A percentile compares a stretch with the other conserved stretches of the same genome.
These are phyloP conservation scores for Trichosporon asahii DNA, from an alignment of 1,284 basidiomycete species.

Conservation along the genomic window DNA sequence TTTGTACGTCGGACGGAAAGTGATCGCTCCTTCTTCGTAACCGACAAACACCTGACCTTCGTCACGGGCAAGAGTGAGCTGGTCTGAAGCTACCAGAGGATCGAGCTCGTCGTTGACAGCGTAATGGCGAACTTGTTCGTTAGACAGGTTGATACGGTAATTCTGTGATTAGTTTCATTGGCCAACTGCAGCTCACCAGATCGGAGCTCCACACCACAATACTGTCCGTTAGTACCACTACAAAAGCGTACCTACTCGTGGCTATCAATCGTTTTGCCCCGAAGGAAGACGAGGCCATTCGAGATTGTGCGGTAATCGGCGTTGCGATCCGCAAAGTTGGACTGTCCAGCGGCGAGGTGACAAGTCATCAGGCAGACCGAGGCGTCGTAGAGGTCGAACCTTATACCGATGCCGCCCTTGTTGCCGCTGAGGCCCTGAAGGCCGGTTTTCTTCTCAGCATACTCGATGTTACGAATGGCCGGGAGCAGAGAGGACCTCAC, in stretches of 20 bases:
- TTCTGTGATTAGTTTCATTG: conserved; percentile 54
- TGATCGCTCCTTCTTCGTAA: conserved; percentile 81
- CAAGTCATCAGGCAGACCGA: conserved; percentile 88
- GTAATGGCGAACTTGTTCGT: conserved; percentile 69
- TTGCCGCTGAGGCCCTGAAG: conserved; percentile 96
- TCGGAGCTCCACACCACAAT: conserved; percentile 87
- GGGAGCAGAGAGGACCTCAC: conserved; percentile 72
- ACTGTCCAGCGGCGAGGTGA: conserved; percentile 90
- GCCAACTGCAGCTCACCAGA: conserved; percentile 51
- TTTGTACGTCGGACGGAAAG: conserved; percentile 62
- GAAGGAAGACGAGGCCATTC: conserved; percentile 75
- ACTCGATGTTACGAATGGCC: conserved; percentile 86
- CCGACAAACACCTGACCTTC: conserved; percentile 69
- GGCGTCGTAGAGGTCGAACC: conserved; percentile 84
- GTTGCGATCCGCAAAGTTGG: conserved; percentile 85
- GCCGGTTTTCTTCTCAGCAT: conserved; percentile 91
- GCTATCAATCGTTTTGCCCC: conserved; percentile 79
- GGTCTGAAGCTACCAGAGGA: conserved; percentile 73
- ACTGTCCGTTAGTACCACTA: conserved; percentile 19
- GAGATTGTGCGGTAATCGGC: conserved; percentile 86
- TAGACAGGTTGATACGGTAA: conserved; percentile 84
- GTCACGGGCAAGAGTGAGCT: conserved; percentile 71
- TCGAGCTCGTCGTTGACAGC: conserved; percentile 66
- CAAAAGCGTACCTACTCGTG: conserved; percentile 67
- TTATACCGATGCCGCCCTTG: conserved; percentile 90